Evolutionary conservation across 805 yeast species (phyloP).

Genomic region (Kuraishia molischiana): DNA sequence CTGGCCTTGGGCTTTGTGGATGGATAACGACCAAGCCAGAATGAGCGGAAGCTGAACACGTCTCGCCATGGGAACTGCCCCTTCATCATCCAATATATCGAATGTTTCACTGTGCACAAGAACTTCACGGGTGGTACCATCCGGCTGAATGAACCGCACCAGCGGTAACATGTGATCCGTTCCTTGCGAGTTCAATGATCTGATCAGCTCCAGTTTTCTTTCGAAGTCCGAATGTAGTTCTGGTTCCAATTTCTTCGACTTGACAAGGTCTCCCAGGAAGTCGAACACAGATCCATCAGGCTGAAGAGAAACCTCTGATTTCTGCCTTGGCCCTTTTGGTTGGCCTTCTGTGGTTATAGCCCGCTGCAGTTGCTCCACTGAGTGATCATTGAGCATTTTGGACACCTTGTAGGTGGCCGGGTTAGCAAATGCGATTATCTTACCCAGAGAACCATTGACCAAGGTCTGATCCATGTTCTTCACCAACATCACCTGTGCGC

Average conservation of each 20-base stretch:
- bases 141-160: constrained; percentile 65
- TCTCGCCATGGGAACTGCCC: constrained; percentile 55
- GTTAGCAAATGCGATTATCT: constrained; percentile 50
- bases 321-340: too few relatives aligned
- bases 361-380: constrained; percentile 7
- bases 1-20: constrained; percentile 83
- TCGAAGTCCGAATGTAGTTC: constrained; percentile 21
- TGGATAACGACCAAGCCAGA: constrained; percentile 76
- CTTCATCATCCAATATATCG: constrained; percentile 69
- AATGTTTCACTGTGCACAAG: constrained; percentile 77
- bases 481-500: constrained; percentile 92
- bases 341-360: constrained; percentile 4
- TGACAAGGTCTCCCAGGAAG: constrained; percentile 23
- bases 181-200: constrained; percentile 32
- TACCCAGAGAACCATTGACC: constrained; percentile 91
- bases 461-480: constrained; percentile 67
- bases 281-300: constrained; percentile 41
- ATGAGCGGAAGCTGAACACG: constrained; percentile 64
- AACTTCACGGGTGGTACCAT: constrained; percentile 65
- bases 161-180: constrained; percentile 51
- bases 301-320: constrained; percentile 11
- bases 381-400: constrained; percentile 13
- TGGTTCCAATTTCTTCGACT: constrained; percentile 1
- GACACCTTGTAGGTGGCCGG: constrained; percentile 36
- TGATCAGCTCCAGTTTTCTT: constrained; percentile 37